Evolutionary conservation across 228 moss, liverwort and hornwort genomes (phyloP).

Genomic region (Sphagnum magellanicum): DNA sequence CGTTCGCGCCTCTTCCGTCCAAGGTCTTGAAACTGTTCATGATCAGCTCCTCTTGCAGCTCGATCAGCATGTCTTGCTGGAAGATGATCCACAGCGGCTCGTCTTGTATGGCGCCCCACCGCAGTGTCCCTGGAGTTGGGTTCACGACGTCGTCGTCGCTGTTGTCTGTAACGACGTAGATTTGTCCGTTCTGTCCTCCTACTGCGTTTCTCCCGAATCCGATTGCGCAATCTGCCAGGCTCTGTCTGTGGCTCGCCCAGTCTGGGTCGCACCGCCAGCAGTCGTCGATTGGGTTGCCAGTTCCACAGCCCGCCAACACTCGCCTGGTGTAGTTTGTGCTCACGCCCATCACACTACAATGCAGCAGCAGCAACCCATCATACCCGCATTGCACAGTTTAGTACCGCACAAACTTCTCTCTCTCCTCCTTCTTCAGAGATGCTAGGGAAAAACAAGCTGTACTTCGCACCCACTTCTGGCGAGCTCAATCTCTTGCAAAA

Average conservation of each 20-base stretch:
- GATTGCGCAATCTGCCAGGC: slow-evolving; percentile 30
- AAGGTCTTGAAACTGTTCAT: slow-evolving; percentile 62
- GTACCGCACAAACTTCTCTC: too few species aligned
- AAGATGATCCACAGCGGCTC: slow-evolving; percentile 47
- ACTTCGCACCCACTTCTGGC: too few species aligned
- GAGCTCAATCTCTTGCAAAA: too few species aligned
- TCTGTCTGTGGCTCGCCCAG: slow-evolving; percentile 4
- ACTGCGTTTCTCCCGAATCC: slow-evolving; percentile 36
- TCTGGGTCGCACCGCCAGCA: slow-evolving; percentile 24
- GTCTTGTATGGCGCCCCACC: slow-evolving; percentile 29
- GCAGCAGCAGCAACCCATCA: too few species aligned
- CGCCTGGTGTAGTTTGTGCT: neutral
- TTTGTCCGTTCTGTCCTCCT: slow-evolving; percentile 37
- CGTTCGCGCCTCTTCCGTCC: slow-evolving; percentile 42
- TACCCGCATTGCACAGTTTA: too few species aligned
- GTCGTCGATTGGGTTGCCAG: slow-evolving; percentile 13
- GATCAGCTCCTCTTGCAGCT: slow-evolving; percentile 43
- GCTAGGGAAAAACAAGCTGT: too few species aligned
- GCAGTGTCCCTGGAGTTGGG: slow-evolving; percentile 35
- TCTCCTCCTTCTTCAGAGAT: too few species aligned
- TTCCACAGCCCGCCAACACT: slow-evolving; percentile 14
- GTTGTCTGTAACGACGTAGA: slow-evolving; percentile 41
- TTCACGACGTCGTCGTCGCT: slow-evolving; percentile 24
- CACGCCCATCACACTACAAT: neutral
- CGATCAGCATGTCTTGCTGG: slow-evolving; percentile 24